Percentiles rank a stretch among this genome's conserved stretches.
Conservation (phyloP, 331 rosid genomes). For the Malus hybrid region DNA sequence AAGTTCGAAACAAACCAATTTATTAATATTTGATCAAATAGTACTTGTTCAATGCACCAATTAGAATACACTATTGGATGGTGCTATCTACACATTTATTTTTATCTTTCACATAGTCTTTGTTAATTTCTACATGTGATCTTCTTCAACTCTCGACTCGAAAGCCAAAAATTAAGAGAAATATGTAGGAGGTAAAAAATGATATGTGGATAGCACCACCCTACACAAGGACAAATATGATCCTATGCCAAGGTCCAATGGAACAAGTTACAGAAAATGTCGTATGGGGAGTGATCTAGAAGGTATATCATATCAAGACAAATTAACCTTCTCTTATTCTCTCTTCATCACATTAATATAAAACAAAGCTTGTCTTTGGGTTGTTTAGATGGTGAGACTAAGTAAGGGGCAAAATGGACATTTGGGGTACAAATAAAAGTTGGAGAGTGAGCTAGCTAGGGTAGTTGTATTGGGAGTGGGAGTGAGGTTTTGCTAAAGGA, state of each 20-base stretch:
- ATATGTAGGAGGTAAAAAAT: accelerated
- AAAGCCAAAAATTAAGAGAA: accelerated
- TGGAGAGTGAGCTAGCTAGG: conserved; percentile 13
- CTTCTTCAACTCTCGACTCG: too few species aligned
- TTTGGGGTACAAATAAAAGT: neutral
- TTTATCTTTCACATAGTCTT: too few species aligned
- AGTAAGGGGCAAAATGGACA: conserved; percentile 30
- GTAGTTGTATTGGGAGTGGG: conserved; percentile 18
- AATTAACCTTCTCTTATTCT: neutral
- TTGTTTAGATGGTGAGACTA: neutral
- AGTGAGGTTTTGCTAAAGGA: conserved; percentile 24
- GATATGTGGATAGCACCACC: too few species aligned
- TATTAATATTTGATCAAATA: neutral
- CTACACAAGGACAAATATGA: neutral
- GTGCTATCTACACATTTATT: too few species aligned
- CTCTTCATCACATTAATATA: neutral
- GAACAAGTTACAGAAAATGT: neutral
- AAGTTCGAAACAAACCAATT: neutral
- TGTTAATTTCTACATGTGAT: too few species aligned
- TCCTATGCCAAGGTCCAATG: neutral
- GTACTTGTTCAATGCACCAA: neutral
- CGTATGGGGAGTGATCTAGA: neutral
- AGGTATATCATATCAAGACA: neutral
- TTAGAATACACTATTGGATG: neutral
- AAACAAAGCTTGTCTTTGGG: neutral